phyloP scores from a whole-genome alignment of 192 early-diverging fungal genomes.

The Coemansia sp. region DNA sequence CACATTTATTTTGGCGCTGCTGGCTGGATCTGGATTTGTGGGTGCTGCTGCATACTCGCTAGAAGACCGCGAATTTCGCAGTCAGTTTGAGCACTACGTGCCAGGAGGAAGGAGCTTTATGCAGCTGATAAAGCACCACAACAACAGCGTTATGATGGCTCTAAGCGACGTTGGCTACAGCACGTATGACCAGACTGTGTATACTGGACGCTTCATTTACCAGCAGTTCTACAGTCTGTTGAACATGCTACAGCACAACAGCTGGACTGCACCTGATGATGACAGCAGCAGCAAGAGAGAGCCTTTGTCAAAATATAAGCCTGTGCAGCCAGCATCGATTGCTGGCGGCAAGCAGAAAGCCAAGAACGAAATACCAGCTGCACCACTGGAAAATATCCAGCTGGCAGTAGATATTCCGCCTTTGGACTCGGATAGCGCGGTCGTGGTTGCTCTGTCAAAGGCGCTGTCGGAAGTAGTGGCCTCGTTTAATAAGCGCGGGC shows the following conservation, averaged over 20 bases:
- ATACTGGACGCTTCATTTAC: conserved; percentile 48
- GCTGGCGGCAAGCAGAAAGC: conserved; percentile 1
- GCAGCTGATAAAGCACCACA: conserved; percentile 54
- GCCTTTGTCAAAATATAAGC: conserved; percentile 1
- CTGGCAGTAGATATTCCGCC: conserved; percentile 52
- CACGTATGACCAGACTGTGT: conserved; percentile 56
- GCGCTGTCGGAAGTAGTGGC: conserved; percentile 36
- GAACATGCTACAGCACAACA: conserved; percentile 53
- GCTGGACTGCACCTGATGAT: conserved; percentile 42
- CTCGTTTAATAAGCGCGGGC: conserved; percentile 36
- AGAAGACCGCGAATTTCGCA: conserved; percentile 56
- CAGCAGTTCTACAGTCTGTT: conserved; percentile 55
- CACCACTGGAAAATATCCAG: conserved; percentile 30
- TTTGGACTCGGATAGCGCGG: conserved; percentile 34
- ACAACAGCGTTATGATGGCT: conserved; percentile 49
- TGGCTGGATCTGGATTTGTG: conserved; percentile 41
- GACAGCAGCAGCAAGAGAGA: conserved; percentile 10
- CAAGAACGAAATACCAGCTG: conserved; percentile 10
- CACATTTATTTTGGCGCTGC: conserved; percentile 23
- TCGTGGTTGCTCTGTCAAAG: conserved; percentile 30
- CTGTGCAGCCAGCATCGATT: not conserved
- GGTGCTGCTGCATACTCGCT: conserved; percentile 43
- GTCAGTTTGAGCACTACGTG: conserved; percentile 59
- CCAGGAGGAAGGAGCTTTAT: conserved; percentile 59
- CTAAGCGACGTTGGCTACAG: conserved; percentile 60